phyloP scores from a whole-genome alignment of 2,329 filamentous ascomycete species.

The Cladosporium oxysporum region DNA sequence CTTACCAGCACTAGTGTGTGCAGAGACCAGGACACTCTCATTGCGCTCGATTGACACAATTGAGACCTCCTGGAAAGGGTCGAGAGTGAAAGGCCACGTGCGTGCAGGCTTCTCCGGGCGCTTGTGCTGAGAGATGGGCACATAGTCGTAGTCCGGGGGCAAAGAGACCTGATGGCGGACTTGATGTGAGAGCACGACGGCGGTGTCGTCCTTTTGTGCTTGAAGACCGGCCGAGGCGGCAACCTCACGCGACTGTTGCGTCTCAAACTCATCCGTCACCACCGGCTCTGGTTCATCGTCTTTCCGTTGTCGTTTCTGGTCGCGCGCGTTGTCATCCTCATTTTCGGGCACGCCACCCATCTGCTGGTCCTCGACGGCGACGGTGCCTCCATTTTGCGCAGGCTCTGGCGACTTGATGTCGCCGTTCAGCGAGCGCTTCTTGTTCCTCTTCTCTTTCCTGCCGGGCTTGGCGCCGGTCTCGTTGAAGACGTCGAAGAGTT shows the following conservation, averaged over 20 bases:
- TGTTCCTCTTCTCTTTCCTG: constrained; percentile 52
- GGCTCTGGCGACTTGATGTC: constrained; percentile 60
- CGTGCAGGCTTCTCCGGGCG: constrained; percentile 83
- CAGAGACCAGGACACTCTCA: constrained; percentile 94
- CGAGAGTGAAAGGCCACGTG: constrained; percentile 84
- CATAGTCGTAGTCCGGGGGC: constrained; percentile 72
- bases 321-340: constrained; percentile 47
- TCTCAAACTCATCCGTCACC: constrained; percentile 91
- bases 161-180: constrained; percentile 97
- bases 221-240: constrained; percentile 72
- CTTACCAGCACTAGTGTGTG: constrained; percentile 96
- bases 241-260: constrained; percentile 88
- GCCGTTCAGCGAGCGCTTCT: constrained; percentile 85
- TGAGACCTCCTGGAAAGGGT: constrained; percentile 95
- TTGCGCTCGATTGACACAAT: constrained; percentile 94
- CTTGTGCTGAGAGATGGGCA: constrained; percentile 93
- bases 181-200: constrained; percentile 89
- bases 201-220: constrained; percentile 63
- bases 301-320: constrained; percentile 65
- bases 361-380: constrained; percentile 34
- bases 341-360: constrained; percentile 44
- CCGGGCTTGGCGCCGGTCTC: constrained; percentile 29
- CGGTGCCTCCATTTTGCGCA: constrained; percentile 19
- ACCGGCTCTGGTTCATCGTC: constrained; percentile 73
- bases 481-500: constrained; percentile 39